Percentiles rank a stretch among this genome's conserved stretches.
These are phyloP conservation scores for Physaria fendleri DNA, from an alignment of 345 rosid species.

Conservation along the genomic window DNA sequence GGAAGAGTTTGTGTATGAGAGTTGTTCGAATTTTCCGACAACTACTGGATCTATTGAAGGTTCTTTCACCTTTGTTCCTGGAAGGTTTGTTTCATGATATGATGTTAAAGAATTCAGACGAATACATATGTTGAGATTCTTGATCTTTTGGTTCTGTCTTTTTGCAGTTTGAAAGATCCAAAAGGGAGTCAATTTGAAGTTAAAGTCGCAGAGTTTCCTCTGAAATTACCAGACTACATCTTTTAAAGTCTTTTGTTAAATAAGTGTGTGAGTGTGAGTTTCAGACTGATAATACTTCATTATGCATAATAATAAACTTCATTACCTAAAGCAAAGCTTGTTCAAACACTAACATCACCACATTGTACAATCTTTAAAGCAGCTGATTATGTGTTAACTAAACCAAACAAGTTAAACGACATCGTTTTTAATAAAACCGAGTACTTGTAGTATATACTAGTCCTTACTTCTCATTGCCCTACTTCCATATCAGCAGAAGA, in stretches of 20 bases:
- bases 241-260: slow-evolving; percentile 35
- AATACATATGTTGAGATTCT: no score
- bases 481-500: slow-evolving; percentile 54
- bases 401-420: no score
- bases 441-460: no score
- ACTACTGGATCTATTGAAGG: slow-evolving; percentile 61
- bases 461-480: no score
- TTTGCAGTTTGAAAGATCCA: slow-evolving; percentile 45
- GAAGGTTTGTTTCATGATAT: slow-evolving; percentile 44
- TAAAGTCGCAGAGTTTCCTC: slow-evolving; percentile 49
- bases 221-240: slow-evolving; percentile 57
- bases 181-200: slow-evolving; percentile 55
- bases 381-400: no score
- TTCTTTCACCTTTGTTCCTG: slow-evolving; percentile 79
- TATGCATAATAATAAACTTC: no score
- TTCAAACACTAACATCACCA: no score
- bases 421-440: no score
- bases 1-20: slow-evolving; percentile 68
- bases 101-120: not conserved
- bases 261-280: no score
- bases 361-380: no score
- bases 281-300: no score
- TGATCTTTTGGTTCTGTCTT: not conserved
- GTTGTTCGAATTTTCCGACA: slow-evolving; percentile 38
- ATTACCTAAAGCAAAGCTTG: no score